These are phyloP conservation scores for Naegleria fowleri DNA, from an alignment of 208 protist species.

Conservation along the genomic window DNA sequence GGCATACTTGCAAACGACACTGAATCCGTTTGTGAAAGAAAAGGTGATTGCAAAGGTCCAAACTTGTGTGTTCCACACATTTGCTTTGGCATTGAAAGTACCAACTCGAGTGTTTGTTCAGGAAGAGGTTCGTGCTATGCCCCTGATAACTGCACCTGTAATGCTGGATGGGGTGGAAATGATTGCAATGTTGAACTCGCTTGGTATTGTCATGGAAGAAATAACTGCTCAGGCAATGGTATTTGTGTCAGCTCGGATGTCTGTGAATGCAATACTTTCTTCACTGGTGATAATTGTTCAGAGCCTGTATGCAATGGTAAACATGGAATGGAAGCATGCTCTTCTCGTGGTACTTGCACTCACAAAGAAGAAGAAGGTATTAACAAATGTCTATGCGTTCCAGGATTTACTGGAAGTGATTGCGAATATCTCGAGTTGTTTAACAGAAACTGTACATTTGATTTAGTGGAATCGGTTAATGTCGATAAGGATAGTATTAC, in stretches of 20 bases:
- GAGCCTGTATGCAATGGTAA: neutral
- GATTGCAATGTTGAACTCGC: neutral
- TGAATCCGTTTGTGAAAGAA: neutral
- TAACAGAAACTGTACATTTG: neutral
- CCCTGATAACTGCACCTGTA: conserved; percentile 1
- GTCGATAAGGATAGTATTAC: neutral
- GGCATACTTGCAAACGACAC: neutral
- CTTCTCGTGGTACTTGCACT: neutral
- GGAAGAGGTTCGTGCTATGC: neutral
- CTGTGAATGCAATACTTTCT: neutral
- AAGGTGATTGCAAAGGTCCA: neutral
- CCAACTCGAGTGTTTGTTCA: neutral
- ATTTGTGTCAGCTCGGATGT: neutral
- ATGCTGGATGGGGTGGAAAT: neutral
- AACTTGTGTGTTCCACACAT: neutral
- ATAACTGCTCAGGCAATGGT: neutral
- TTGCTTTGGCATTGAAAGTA: neutral
- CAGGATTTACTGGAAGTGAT: neutral
- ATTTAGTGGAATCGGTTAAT: neutral
- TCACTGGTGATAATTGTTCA: neutral
- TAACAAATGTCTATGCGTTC: neutral
- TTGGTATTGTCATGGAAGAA: neutral
- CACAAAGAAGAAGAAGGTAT: too few species aligned
- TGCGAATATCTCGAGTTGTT: neutral
- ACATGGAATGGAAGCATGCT: neutral